Base-by-base conservation (phyloP, 208 protist genomes). In the Crithidia thermophila region DNA sequence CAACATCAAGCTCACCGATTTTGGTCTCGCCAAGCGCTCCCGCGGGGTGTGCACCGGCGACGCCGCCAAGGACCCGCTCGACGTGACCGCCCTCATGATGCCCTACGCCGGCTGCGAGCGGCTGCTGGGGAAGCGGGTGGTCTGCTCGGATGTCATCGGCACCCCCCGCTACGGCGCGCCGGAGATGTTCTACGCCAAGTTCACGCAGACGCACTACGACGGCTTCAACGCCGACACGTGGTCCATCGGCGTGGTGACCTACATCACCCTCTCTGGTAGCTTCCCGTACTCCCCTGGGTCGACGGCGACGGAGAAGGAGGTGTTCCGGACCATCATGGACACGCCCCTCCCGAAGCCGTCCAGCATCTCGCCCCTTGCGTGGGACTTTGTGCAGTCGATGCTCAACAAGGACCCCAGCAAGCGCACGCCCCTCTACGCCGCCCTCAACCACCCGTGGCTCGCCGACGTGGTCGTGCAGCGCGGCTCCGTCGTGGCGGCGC, bases 231-330 rank as follows among this genome's bases (percentile, higher is more conserved):
- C 96, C 18, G 98, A 99, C 81, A 91, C 98, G 49, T 99, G 98
- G 97, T 96, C 90, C 11, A 90, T 98, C 25, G 98, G 98, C 18
- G 95, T 99, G 3, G 96, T 99, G 23, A 91, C 99, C 4, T 99
- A 97, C 82, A 98, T 99, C 21, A 93, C 98, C 28, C 84, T 99
- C 7, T 97, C 97, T 34, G 98, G 98, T 43, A 96, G 88, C 60
- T 94, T 99, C 30, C 98, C 98, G 14, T 99, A 99, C 69, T 93
- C 85, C 9, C 79, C 88, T 1, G 84, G 97, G 74, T 80, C 97
- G 60, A 79, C 78, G 68, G 59, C 96, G 46, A 71, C 90, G 74
- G 81, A 94, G 81, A 78, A 98, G 87, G 89, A 94, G 42, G 90
- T 98, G n/a, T 98, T 97, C 72, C 78, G 80, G 16, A 88, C 79